phyloP scores from a whole-genome alignment of 2,329 filamentous ascomycete genomes.

The Nemania sp. region DNA sequence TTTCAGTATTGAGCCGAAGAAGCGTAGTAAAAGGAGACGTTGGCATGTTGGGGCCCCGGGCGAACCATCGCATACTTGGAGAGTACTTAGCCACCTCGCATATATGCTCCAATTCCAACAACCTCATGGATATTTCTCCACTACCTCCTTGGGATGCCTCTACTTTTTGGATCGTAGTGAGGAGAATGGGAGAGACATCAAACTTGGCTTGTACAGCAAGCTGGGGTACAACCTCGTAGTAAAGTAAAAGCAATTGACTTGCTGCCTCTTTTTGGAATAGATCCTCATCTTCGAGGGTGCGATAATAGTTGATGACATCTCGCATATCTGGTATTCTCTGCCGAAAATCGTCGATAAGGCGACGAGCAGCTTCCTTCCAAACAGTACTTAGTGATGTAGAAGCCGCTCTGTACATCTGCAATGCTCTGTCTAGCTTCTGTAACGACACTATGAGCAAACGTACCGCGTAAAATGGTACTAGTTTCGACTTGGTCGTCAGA shows the following conservation, averaged over 20 bases:
- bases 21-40: slow-evolving; percentile 74
- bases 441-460: slow-evolving; percentile 78
- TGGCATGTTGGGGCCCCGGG: slow-evolving; percentile 66
- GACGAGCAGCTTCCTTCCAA: slow-evolving; percentile 71
- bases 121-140: slow-evolving; percentile 56
- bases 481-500: slow-evolving; percentile 73
- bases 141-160: slow-evolving; percentile 56
- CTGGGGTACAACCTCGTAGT: slow-evolving; percentile 80
- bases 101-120: slow-evolving; percentile 79
- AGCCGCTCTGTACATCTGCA: slow-evolving; percentile 62
- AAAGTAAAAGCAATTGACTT: slow-evolving; percentile 79
- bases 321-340: slow-evolving; percentile 80
- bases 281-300: slow-evolving; percentile 68
- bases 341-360: slow-evolving; percentile 74
- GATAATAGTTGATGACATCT: slow-evolving; percentile 75
- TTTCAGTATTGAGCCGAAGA: slow-evolving; percentile 59
- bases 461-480: slow-evolving; percentile 83
- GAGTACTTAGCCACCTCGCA: slow-evolving; percentile 80
- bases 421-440: slow-evolving; percentile 70
- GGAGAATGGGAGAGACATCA: slow-evolving; percentile 79
- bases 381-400: slow-evolving; percentile 49
- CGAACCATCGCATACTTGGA: slow-evolving; percentile 87
- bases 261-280: slow-evolving; percentile 76
- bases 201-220: slow-evolving; percentile 82
- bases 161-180: slow-evolving; percentile 66